Percentiles rank a stretch among this genome's conserved stretches.
Evolutionary conservation across 768 basidiomycete species (phyloP).

Genomic region (Phanerodontia chrysosporium): DNA sequence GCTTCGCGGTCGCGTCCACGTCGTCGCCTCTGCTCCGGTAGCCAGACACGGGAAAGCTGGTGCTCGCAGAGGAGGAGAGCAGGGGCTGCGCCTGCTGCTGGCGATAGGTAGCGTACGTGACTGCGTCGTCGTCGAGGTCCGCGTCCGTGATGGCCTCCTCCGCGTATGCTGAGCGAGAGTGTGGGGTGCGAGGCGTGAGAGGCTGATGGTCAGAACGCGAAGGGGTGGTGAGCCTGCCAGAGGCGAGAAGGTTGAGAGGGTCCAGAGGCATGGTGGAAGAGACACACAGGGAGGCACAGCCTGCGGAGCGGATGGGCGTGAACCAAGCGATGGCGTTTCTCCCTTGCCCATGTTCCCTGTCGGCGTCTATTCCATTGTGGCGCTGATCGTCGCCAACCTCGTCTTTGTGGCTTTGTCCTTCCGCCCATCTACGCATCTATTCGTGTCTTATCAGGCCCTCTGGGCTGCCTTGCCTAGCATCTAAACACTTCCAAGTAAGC

Average conservation of each 20-base stretch:
- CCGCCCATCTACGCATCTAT: too few relatives aligned
- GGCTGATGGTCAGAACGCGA: constrained; percentile 21
- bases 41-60: constrained; percentile 33
- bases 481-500: too few relatives aligned
- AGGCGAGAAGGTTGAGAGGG: constrained; percentile 16
- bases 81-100: constrained; percentile 41
- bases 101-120: constrained; percentile 34
- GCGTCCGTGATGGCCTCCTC: constrained; percentile 49
- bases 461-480: too few relatives aligned
- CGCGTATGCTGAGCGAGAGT: constrained; percentile 52
- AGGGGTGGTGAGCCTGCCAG: constrained; percentile 14
- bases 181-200: constrained; percentile 58
- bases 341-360: neutral
- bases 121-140: constrained; percentile 38
- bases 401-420: too few relatives aligned
- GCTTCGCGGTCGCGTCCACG: constrained; percentile 18
- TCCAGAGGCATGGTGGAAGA: neutral
- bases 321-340: neutral
- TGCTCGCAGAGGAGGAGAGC: constrained; percentile 37
- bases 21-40: constrained; percentile 41
- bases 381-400: neutral
- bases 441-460: too few relatives aligned
- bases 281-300: neutral
- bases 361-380: neutral
- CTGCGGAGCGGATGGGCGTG: neutral